Base-by-base conservation (phyloP, 2,329 filamentous ascomycete genomes). In the Colletotrichum melonis region DNA sequence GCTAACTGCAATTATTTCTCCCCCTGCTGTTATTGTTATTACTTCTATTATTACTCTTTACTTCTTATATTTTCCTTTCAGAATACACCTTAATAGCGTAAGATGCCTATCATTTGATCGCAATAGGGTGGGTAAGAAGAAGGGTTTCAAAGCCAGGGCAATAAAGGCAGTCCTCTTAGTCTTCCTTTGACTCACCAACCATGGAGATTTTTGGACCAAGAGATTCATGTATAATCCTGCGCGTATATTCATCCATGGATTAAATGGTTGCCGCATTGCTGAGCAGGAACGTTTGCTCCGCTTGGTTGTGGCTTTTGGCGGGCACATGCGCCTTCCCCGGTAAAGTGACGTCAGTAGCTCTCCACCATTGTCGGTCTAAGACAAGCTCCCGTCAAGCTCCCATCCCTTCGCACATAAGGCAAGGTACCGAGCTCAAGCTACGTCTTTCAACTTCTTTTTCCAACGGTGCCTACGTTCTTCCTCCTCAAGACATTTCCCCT, bases 291-390 rank as follows among this genome's bases (percentile, higher is more conserved):
- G 4, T 49, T 49, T 49, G 42, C 8, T 49, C 42, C 42, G 42
- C 7, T 12, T 22, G 19, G 42, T n/a, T 11, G 42, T 9, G 19
- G 42, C 19, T 19, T 9, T 49, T 22, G 42, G 42, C 42, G 42
- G 19, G 19, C 19, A 19, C 42, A 49, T n/a, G 42, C 42, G 42
- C 42, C 42, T 19, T 49, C 8, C 42, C 42, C 42, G 19, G 42
- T 19, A 22, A 49, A 49, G 56, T 62, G 59, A 62, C 59, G 59
- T 62, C 59, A 62, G 30, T 49, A 49, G 59, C 38, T 62, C 59
- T 24, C 59, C 59, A 22, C 38, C 38, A 49, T 22, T 22, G 19
- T 49, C 19, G 3, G 7, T n/a, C 42, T 49, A 49, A 19, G 16
- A 49, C 42, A 49, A 62, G 38, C 59, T 62, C n/a, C 28, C 24